Base-by-base conservation (phyloP, 2,329 filamentous ascomycete genomes). In the Teratosphaeria nubilosa region DNA sequence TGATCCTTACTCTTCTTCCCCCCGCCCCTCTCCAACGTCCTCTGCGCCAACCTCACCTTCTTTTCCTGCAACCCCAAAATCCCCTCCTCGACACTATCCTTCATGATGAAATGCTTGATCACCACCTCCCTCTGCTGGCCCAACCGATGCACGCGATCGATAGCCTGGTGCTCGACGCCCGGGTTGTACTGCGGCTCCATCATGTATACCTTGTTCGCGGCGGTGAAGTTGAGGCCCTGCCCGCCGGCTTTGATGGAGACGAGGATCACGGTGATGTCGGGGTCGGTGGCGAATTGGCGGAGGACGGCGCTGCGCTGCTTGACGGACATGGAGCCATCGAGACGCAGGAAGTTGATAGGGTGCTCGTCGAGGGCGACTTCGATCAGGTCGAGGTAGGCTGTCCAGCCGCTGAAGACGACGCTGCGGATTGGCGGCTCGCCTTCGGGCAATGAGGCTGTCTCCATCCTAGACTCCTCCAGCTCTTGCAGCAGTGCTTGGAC, bases 181-280 rank as follows among this genome's bases (percentile, higher is more conserved):
- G 94, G 94, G 68, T 99, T 99, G 77, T 92, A 99, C 70, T 96
- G 91, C 5, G 94, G 94, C 72, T 99, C 94, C 92, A 99, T 97
- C 67, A 97, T 88, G 71, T 94, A 97, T 14, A 95, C 92, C 57
- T 83, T 87, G 70, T 86, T 94, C 32, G 87, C 92, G 0, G 88
- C 80, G 0, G 91, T 96, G 57, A 97, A 77, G 69, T 97, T 97
- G 45, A 97, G 84, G 14, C 92, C 92, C 16, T 96, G 82, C 20
- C 94, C 92, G 63, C 92, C 94, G 0, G 92, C 92, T 69, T 86
- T 90, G 73, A 96, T 95, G 10, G 90, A 96, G 14, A 96, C 90
- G 10, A 97, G 82, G 55, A 97, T 91, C 56, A 96, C 86, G 32
- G 85, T 85, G 37, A 95, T 82, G 1, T 72, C 75, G 2, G 82